Percentiles rank a stretch among this genome's conserved stretches.
These are phyloP conservation scores for Quercus rubra DNA, from an alignment of 306 rosid species.

Conservation along the genomic window DNA sequence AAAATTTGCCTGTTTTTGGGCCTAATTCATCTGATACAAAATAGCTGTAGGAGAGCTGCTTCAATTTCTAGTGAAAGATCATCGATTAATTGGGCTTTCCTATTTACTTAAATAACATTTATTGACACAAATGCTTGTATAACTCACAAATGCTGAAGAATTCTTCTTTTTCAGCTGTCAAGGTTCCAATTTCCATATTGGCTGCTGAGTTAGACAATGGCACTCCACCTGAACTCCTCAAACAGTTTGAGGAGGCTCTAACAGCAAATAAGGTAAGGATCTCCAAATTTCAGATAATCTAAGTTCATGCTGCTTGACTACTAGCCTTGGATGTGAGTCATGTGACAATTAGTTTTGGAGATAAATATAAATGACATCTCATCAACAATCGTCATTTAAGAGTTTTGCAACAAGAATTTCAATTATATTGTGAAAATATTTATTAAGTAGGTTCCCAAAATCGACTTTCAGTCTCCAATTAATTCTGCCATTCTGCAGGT, in stretches of 20 bases:
- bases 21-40: not conserved
- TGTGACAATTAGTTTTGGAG: not conserved
- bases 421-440: not conserved
- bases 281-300: not conserved
- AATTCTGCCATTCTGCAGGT: not conserved
- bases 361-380: not conserved
- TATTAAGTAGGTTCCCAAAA: not conserved
- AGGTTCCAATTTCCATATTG: constrained; percentile 1
- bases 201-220: constrained; percentile 7
- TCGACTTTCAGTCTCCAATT: not conserved
- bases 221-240: not conserved
- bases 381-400: not conserved
- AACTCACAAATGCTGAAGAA: not conserved
- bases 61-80: not conserved
- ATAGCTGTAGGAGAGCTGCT: not conserved
- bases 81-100: not conserved
- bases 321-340: not conserved
- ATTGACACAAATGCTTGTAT: not conserved
- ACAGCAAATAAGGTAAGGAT: not conserved
- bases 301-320: not conserved
- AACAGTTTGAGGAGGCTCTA: not conserved
- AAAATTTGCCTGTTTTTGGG: no score
- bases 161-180: not conserved
- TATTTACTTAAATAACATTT: not conserved
- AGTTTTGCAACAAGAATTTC: not conserved